Conservation (phyloP, 306 rosid species). For the Canavalia ensiformis region DNA sequence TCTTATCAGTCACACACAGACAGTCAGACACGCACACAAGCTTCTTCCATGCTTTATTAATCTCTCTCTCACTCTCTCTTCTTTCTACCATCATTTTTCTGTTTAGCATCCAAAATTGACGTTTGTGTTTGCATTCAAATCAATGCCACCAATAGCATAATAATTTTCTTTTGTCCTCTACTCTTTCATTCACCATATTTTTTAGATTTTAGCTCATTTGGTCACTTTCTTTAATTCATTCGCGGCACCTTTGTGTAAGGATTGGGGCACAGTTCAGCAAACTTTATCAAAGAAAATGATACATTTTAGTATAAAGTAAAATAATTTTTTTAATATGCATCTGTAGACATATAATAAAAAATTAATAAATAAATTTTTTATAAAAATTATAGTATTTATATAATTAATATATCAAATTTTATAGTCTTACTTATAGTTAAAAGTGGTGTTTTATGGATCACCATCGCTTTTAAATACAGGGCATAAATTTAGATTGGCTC, state of each 20-base stretch:
- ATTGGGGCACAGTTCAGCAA: neutral
- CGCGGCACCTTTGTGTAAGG: neutral
- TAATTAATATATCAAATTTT: no score
- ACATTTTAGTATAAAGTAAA: neutral
- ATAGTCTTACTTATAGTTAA: no score
- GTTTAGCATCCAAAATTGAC: neutral
- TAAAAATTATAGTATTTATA: no score
- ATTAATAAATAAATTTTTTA: no score
- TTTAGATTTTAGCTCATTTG: neutral
- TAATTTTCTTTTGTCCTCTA: neutral
- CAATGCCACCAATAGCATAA: neutral
- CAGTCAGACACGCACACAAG: no score
- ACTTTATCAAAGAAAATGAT: neutral
- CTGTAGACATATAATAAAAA: no score
- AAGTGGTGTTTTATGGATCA: no score
- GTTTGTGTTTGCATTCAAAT: conserved; percentile 14
- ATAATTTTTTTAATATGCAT: no score
- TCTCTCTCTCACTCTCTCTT: neutral
- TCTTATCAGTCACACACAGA: no score
- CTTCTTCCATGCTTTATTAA: neutral
- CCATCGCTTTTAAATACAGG: no score
- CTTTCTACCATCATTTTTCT: neutral
- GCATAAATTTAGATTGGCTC: no score
- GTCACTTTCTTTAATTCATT: neutral
- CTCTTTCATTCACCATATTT: neutral